Evolutionary conservation across 2,329 filamentous ascomycete species (phyloP).

Genomic region (Botrytis deweyae): DNA sequence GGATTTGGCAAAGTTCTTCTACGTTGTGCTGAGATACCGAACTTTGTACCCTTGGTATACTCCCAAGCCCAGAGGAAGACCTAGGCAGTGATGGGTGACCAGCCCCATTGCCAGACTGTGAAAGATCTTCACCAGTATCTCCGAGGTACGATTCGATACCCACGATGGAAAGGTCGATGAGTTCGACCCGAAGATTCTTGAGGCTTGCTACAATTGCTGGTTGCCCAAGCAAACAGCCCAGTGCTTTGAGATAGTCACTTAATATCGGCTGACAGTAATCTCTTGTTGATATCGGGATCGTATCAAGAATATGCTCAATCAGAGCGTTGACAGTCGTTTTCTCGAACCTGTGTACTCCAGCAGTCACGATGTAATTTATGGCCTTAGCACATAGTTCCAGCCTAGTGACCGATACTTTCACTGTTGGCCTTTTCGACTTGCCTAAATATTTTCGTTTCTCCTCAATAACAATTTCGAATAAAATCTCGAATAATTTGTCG

Average conservation of each 20-base stretch:
- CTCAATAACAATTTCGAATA: slow-evolving; percentile 67
- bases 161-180: slow-evolving; percentile 58
- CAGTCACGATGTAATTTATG: slow-evolving; percentile 68
- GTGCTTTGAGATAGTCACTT: slow-evolving; percentile 74
- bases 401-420: slow-evolving; percentile 1
- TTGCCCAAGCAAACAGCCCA: slow-evolving; percentile 68
- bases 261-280: slow-evolving; percentile 67
- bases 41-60: slow-evolving; percentile 34
- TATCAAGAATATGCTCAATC: slow-evolving; percentile 78
- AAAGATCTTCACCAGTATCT: slow-evolving; percentile 27
- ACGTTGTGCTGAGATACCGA: slow-evolving; percentile 40
- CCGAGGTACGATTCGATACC: slow-evolving; percentile 55
- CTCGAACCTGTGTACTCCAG: slow-evolving; percentile 66
- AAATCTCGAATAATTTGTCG: slow-evolving; percentile 74
- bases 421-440: slow-evolving; percentile 43
- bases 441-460: slow-evolving; percentile 63
- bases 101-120: slow-evolving; percentile 31
- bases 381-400: slow-evolving; percentile 69
- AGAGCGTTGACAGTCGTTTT: slow-evolving; percentile 76
- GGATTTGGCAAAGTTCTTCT: slow-evolving; percentile 62
- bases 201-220: slow-evolving; percentile 80
- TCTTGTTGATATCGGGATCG: slow-evolving; percentile 61
- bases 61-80: slow-evolving; percentile 6
- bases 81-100: slow-evolving; percentile 25
- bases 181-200: slow-evolving; percentile 46